A percentile compares a stretch with the other conserved stretches of the same genome.
Conservation (phyloP, 495 filamentous ascomycete genomes). For the Talaromyces adpressus region DNA sequence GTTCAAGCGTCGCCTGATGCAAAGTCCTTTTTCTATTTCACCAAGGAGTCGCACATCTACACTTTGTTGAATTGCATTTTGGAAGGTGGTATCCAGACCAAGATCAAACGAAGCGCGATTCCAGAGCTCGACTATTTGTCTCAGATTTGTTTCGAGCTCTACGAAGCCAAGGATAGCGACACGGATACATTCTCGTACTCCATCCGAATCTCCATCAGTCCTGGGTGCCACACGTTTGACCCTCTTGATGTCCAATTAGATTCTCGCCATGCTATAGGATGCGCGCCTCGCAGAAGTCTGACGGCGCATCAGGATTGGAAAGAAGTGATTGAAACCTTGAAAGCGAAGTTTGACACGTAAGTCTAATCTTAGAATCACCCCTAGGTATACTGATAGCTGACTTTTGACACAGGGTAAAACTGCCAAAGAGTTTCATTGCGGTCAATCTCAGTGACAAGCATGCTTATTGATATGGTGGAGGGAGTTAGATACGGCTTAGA, state of each 20-base stretch:
- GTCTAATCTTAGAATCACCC: conserved; percentile 19
- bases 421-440: conserved; percentile 88
- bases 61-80: conserved; percentile 96
- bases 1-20: conserved; percentile 89
- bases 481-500: not conserved
- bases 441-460: conserved; percentile 78
- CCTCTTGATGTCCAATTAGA: conserved; percentile 93
- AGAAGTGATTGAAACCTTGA: conserved; percentile 84
- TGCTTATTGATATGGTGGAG: conserved; percentile 7
- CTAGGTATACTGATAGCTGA: conserved; percentile 11
- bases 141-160: conserved; percentile 95
- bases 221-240: conserved; percentile 92
- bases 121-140: conserved; percentile 97
- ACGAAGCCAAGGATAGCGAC: conserved; percentile 80
- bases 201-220: conserved; percentile 91
- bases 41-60: conserved; percentile 98
- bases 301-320: conserved; percentile 96
- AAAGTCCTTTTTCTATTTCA: conserved; percentile 97
- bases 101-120: conserved; percentile 83
- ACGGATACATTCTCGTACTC: conserved; percentile 76
- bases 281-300: conserved; percentile 77
- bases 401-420: conserved; percentile 60
- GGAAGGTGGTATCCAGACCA: conserved; percentile 90
- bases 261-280: conserved; percentile 89
- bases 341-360: conserved; percentile 91